A percentile compares a stretch with the other conserved stretches of the same genome.
Conservation (phyloP, 345 rosid genomes). For the Gossypium rotundifolium region DNA sequence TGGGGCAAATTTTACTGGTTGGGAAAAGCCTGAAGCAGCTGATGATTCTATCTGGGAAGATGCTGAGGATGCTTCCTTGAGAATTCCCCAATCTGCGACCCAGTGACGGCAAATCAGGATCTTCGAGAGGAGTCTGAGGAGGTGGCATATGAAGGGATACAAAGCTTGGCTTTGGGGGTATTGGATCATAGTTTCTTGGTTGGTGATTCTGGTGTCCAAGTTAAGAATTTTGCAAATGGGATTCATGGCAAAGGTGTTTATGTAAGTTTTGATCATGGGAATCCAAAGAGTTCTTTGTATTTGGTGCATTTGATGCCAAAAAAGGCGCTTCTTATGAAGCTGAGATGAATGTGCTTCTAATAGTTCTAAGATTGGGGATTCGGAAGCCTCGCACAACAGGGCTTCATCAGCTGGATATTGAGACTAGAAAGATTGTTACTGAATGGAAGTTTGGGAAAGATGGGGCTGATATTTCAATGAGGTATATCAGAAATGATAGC, state of each 20-base stretch:
- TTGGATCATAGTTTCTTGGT: constrained; percentile 93
- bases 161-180: constrained; percentile 93
- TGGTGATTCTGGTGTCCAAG: constrained; percentile 79
- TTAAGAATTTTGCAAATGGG: constrained; percentile 82
- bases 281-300: constrained; percentile 26
- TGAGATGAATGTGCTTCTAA: constrained; percentile 90
- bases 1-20: constrained; percentile 87
- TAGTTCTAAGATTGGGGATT: constrained; percentile 63
- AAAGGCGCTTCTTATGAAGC: constrained; percentile 92
- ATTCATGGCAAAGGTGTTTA: constrained; percentile 90
- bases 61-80: constrained; percentile 61
- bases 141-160: constrained; percentile 76
- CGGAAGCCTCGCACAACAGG: constrained; percentile 56
- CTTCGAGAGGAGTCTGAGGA: constrained; percentile 88
- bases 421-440: constrained; percentile 78
- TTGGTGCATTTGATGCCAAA: constrained; percentile 55
- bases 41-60: constrained; percentile 99
- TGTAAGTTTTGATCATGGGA: constrained; percentile 59
- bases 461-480: constrained; percentile 76
- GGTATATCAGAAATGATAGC: constrained; percentile 82
- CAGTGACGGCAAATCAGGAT: constrained; percentile 55
- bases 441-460: constrained; percentile 95
- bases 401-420: constrained; percentile 91
- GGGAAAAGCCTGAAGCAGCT: constrained; percentile 82
- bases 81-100: constrained; percentile 62